Evolutionary conservation across 345 rosid species (phyloP).

Genomic region (Camelina sativa): DNA sequence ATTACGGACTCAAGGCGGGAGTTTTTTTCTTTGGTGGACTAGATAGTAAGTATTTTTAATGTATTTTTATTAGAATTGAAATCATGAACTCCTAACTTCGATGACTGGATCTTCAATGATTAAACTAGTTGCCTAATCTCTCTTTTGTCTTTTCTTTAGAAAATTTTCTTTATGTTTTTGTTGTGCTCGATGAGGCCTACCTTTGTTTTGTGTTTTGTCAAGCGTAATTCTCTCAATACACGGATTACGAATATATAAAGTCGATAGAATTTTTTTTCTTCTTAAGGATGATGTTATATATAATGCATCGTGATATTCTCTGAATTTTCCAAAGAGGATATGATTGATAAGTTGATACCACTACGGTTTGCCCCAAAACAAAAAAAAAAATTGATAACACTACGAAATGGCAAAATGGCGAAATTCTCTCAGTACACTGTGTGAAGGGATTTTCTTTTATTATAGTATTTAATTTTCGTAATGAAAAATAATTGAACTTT

Average conservation of each 20-base stretch:
- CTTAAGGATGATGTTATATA: neutral
- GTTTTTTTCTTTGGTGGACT: neutral
- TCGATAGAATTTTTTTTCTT: neutral
- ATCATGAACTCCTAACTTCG: conserved; percentile 15
- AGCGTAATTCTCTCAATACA: neutral
- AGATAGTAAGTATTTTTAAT: neutral
- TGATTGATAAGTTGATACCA: neutral
- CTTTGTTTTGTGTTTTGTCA: conserved; percentile 3
- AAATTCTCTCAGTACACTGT: too few relatives aligned
- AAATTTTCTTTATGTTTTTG: neutral
- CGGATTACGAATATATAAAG: neutral
- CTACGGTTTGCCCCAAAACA: too few relatives aligned
- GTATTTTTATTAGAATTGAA: neutral
- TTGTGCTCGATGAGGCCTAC: conserved; percentile 18
- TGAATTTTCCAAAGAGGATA: neutral
- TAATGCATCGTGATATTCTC: neutral
- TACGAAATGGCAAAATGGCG: too few relatives aligned
- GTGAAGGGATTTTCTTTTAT: too few relatives aligned
- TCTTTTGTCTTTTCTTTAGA: conserved; percentile 16
- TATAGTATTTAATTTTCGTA: too few relatives aligned
- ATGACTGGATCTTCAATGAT: conserved; percentile 22
- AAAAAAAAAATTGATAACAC: too few relatives aligned
- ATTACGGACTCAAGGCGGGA: neutral
- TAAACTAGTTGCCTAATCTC: conserved; percentile 27
- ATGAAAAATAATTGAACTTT: too few relatives aligned